Evolutionary conservation across 257 asterid genomes (phyloP), one percentile per base, ranked within the genome.

Genomic region (Plantago ovata): DNA sequence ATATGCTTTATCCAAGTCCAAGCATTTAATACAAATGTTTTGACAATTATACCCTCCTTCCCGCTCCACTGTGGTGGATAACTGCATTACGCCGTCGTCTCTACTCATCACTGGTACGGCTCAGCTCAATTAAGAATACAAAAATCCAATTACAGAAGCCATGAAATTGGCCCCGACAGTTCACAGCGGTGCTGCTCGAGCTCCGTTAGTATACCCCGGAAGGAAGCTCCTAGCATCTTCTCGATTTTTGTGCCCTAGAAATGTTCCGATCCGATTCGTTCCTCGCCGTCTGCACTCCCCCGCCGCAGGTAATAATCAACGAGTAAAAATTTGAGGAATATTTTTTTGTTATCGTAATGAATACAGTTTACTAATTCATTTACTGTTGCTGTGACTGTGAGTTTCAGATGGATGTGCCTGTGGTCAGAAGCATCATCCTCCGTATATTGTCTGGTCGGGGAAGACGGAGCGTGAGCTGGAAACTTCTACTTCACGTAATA

Each of bases 391-490:
- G 13, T 32, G 23, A 16, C 45, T 19, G 13, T 53, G 60, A 50
- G 33, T 69, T 69, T 13, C 78, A 85, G 96, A 60, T 40, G 69
- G 72, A 14, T 73, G 74, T 62, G 69, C 28, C 36, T 72, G 73
- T 44, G 68, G 28, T 46, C 66, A 73, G 10, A 72, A 69, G 47
- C 55, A 42, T 45, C 42, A 20, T 64, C 46, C 33, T 73, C 63
- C 83, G 15, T 68, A 54, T 21, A 42, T 75, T 65, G 39, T 81
- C 38, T 38, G 75, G 64, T 80, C 95, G 7, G 74, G 87, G 66
- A 81, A 84, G 64, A 68, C 87, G 10, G 83, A 77, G 73, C 80
- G 72, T 48, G 86, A 78, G 71, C 82, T 79, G 60, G 77, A 78
- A 50, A 81, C 84, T 38, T 81, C 83, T 65, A 59, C 71, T 65